Conservation (phyloP, 177 flowering plant genomes). For the Vitis hybrid region DNA sequence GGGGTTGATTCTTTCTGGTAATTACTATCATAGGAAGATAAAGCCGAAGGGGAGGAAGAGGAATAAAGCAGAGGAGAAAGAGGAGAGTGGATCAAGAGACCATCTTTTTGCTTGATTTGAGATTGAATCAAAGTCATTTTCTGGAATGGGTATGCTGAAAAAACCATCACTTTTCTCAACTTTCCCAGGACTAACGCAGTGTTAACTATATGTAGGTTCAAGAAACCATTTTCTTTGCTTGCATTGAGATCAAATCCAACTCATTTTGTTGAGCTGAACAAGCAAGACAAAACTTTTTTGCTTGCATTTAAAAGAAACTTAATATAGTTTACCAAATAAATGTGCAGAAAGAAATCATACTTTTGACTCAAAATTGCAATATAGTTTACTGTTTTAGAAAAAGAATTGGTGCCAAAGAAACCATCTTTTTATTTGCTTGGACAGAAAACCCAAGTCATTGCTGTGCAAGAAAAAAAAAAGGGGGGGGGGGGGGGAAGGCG, state of each 20-base stretch:
- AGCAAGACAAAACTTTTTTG: conserved; percentile 18
- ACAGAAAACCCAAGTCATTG: conserved; percentile 2
- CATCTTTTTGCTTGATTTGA: conserved; percentile 24
- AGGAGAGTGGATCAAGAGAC: conserved; percentile 11
- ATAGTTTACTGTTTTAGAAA: neutral
- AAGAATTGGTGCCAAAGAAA: neutral
- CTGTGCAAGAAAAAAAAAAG: neutral
- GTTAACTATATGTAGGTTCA: neutral
- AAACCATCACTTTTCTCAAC: conserved; percentile 11
- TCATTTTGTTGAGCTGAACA: conserved; percentile 7
- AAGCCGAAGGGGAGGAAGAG: conserved; percentile 16
- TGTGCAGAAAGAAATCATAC: neutral
- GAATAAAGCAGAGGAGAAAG: conserved; percentile 17
- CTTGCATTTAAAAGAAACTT: conserved; percentile 14
- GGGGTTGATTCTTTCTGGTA: conserved; percentile 19
- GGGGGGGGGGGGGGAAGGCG: neutral
- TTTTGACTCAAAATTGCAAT: conserved; percentile 5
- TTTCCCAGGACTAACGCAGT: neutral
- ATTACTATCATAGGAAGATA: conserved; percentile 15
- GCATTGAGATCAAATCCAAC: conserved; percentile 22
- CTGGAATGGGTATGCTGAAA: conserved; percentile 17
- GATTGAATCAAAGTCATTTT: conserved; percentile 33
- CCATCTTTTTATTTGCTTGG: neutral
- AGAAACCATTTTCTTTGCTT: conserved; percentile 14
- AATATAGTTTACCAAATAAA: conserved; percentile 6